Conservation (phyloP, 2,329 filamentous ascomycete species). For the Mollisiaceae sp. region DNA sequence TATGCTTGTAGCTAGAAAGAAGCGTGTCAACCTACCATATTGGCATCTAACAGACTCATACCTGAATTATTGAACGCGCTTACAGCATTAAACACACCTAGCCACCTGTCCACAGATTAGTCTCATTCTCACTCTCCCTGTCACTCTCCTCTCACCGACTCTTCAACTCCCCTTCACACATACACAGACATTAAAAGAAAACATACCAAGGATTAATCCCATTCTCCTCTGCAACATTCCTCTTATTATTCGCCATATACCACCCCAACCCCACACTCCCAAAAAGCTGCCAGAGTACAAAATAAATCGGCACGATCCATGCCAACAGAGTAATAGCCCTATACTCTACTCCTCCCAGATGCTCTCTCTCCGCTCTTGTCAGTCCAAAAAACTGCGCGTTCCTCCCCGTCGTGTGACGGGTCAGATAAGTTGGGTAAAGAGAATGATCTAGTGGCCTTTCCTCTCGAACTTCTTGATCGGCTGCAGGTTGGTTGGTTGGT, state of each 20-base stretch:
- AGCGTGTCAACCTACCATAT: constrained; percentile 52
- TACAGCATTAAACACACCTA: constrained; percentile 69
- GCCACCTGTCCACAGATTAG: constrained; percentile 51
- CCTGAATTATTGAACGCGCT: constrained; percentile 76
- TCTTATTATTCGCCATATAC: constrained; percentile 60
- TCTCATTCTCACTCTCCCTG: not conserved
- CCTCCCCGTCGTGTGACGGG: constrained; percentile 46
- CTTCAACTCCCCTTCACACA: not conserved
- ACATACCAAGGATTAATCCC: constrained; percentile 63
- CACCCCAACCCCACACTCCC: constrained; percentile 64
- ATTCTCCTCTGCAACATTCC: constrained; percentile 56
- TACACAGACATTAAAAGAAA: no score
- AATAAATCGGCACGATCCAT: constrained; percentile 65
- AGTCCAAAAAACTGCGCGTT: constrained; percentile 62
- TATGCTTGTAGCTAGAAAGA: not conserved
- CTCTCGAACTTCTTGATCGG: not conserved
- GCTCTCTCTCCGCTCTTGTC: constrained; percentile 57
- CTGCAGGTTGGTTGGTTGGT: not conserved
- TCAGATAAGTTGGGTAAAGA: constrained; percentile 36
- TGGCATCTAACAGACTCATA: constrained; percentile 69
- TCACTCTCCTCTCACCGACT: no score
- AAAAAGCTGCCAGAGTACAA: constrained; percentile 61
- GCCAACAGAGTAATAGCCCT: constrained; percentile 64
- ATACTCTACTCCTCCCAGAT: constrained; percentile 68
- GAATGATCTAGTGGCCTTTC: constrained; percentile 18